Evolutionary conservation across 2,329 filamentous ascomycete species (phyloP).

Genomic region (Trichoderma sp.): DNA sequence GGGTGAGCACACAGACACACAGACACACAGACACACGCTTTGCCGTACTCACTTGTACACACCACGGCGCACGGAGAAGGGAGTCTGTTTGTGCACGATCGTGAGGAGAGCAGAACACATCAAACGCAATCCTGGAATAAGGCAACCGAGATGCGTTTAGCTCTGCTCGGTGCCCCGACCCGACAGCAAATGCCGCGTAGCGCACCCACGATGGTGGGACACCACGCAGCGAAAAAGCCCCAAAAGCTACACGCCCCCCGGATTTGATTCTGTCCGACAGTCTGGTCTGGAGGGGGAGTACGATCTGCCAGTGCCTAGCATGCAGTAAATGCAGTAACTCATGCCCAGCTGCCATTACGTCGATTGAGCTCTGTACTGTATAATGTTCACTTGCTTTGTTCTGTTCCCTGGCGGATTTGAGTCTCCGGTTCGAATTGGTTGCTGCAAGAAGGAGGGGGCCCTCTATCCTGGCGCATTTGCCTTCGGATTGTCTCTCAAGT

Average conservation of each 20-base stretch:
- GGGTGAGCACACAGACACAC: not conserved
- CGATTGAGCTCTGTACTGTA: not conserved
- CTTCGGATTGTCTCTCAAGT: not conserved
- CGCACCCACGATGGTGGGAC: constrained; percentile 4
- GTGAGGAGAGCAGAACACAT: not conserved
- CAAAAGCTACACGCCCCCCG: constrained; percentile 2
- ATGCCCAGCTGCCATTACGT: not conserved
- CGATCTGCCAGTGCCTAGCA: not conserved
- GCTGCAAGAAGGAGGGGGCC: not conserved
- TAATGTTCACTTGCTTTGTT: not conserved
- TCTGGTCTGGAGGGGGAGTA: not conserved
- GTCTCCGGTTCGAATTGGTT: not conserved
- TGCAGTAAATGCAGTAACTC: too few relatives aligned
- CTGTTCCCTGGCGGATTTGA: not conserved
- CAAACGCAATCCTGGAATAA: not conserved
- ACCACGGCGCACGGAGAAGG: not conserved
- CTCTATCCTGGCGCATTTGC: not conserved
- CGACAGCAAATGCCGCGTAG: constrained; percentile 11
- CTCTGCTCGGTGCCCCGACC: not conserved
- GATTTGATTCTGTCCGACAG: not conserved
- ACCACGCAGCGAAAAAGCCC: not conserved
- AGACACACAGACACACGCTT: not conserved
- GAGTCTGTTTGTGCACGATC: not conserved
- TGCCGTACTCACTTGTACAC: not conserved
- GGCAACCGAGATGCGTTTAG: not conserved